phyloP scores from a whole-genome alignment of 1,139 yeast species.

The Suhomyces coccinellae region DNA sequence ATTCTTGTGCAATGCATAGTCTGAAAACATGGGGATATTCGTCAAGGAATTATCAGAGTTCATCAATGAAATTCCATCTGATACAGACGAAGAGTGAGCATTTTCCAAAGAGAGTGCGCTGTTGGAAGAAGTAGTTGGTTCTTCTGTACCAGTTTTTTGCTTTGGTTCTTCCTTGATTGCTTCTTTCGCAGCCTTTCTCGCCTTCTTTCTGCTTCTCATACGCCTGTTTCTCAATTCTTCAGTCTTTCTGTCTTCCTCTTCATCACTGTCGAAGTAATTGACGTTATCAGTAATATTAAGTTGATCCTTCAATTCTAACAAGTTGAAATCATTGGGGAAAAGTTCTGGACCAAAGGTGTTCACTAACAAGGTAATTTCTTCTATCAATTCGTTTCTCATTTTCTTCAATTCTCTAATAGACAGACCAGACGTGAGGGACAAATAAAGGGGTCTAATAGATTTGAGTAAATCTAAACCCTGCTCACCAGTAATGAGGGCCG shows the following conservation, averaged over 20 bases:
- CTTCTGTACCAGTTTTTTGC: conserved; percentile 1
- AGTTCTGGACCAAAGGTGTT: conserved; percentile 47
- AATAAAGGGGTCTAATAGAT: conserved; percentile 76
- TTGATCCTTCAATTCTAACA: conserved; percentile 37
- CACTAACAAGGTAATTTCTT: conserved; percentile 46
- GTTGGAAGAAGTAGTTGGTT: conserved; percentile 15
- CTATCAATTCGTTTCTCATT: conserved; percentile 39
- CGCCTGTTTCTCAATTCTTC: conserved; percentile 52
- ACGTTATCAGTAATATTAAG: conserved; percentile 29
- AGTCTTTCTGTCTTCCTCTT: conserved; percentile 57
- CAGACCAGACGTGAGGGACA: conserved; percentile 66
- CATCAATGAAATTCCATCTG: conserved; percentile 56
- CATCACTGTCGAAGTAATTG: conserved; percentile 46
- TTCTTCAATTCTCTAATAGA: conserved; percentile 54
- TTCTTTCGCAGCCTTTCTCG: conserved; percentile 21
- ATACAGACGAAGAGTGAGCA: conserved; percentile 37
- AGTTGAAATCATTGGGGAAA: conserved; percentile 49
- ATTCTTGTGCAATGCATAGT: conserved; percentile 42
- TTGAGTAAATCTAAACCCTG: conserved; percentile 88
- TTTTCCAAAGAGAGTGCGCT: conserved; percentile 25
- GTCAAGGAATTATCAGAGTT: conserved; percentile 55
- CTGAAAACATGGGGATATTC: conserved; percentile 57
- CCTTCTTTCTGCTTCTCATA: conserved; percentile 28
- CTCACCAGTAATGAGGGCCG: conserved; percentile 89
- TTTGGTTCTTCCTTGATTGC: conserved; percentile 2